Evolutionary conservation across 1,284 basidiomycete genomes (phyloP).

Genomic region (Ganoderma resinaceum): DNA sequence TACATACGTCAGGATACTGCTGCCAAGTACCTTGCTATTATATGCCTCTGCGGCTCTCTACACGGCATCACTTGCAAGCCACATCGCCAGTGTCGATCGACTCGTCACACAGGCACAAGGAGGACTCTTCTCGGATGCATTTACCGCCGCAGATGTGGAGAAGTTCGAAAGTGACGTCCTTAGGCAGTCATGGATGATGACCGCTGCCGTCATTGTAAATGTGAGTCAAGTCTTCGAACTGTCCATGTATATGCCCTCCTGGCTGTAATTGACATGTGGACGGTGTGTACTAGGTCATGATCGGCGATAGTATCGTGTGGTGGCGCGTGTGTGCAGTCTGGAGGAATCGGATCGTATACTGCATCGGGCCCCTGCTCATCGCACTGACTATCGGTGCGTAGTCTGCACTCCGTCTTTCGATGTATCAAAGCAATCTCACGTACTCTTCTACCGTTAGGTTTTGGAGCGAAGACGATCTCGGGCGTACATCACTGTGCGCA

Average conservation of each 20-base stretch:
- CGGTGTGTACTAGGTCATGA: not conserved
- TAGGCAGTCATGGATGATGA: constrained; percentile 7
- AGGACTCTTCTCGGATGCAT: not conserved
- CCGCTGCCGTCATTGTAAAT: not conserved
- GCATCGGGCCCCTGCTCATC: not conserved
- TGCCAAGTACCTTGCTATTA: not conserved
- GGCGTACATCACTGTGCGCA: not conserved
- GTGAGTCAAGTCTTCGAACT: not conserved
- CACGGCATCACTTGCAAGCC: not conserved
- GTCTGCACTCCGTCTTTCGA: not conserved
- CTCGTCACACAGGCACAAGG: not conserved
- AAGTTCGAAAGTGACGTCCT: not conserved
- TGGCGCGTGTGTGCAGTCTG: constrained; percentile 1
- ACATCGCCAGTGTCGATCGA: not conserved
- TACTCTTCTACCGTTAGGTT: not conserved
- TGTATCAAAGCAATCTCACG: not conserved
- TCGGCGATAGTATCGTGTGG: constrained; percentile 5
- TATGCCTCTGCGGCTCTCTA: not conserved
- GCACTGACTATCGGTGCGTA: not conserved
- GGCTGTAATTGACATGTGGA: not conserved
- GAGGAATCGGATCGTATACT: not conserved
- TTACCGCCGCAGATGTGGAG: not conserved
- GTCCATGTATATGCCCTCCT: not conserved
- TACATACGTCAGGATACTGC: not conserved
- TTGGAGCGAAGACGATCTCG: not conserved